Base-by-base conservation (phyloP, 352 stramenopile genomes). In the Sclerospora graminicola region DNA sequence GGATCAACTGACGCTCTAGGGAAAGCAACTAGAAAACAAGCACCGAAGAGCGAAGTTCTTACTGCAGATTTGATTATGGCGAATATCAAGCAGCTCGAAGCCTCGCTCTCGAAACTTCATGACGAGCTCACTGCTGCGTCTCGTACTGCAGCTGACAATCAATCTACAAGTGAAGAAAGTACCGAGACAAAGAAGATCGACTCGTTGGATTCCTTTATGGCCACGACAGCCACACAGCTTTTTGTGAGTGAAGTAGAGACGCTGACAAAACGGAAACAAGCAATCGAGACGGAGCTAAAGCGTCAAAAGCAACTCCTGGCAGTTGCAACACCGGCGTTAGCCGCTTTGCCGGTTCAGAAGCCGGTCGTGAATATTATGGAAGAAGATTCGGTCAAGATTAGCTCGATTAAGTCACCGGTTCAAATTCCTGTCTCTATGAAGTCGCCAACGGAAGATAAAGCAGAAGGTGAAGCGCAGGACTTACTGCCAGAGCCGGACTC, bases 121-220 rank as follows among this genome's bases (percentile, higher is more conserved):
- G 20, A 26, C 0, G 55, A 78, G 14, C 15, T 61, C 8, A 33
- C 43, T 11, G 40, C 48, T 31, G 58, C 41, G 10, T 57, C 39
- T 3, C 24, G 26, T 35, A 51, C 44, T n/a, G 35, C 45, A 39
- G 18, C 20, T 40, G 21, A 13, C n/a, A 44, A 44, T 11, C 34
- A 43, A 41, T 18, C 38, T 23, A 32, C 28, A 9, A 21, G 16
- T n/a, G 33, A 41, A 19, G 49, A 63, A 6, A 48, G n/a, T 14
- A 65, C 60, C 14, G 35, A 57, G 5, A 56, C 61, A 26, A 35
- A 60, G 21, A 57, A 65, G 38, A 66, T 54, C 16, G 72, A 85
- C 40, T 62, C 67, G 13, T 54, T 91, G 18, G 73, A 87, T 32
- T 65, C 68, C 21, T 86, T 87, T 50, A 82, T 89, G 71, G 55